A percentile compares a stretch with the other conserved stretches of the same genome.
Evolutionary conservation across 2,329 filamentous ascomycete species (phyloP).

Genomic region (Pseudogymnoascus sp.): DNA sequence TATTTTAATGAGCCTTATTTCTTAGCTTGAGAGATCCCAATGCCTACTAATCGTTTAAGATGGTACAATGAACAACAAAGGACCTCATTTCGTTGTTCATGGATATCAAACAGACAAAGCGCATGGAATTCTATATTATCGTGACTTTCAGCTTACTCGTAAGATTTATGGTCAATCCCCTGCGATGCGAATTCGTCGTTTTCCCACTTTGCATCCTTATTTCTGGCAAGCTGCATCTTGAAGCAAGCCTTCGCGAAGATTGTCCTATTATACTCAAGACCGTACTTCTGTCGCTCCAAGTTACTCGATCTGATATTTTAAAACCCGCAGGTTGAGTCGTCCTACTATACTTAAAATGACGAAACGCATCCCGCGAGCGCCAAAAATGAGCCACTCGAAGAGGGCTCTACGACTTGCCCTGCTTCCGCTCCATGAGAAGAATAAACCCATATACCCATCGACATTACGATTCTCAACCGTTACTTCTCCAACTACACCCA

Average conservation of each 20-base stretch:
- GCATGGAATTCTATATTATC: background rate
- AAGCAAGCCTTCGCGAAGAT: background rate
- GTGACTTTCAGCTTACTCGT: background rate
- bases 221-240: background rate
- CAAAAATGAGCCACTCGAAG: background rate
- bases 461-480: background rate
- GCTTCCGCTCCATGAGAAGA: background rate
- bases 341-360: background rate
- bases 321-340: background rate
- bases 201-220: background rate
- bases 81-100: background rate
- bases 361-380: background rate
- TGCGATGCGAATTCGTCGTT: background rate
- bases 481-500: background rate
- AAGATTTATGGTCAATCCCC: background rate
- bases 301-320: background rate
- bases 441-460: background rate
- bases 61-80: background rate
- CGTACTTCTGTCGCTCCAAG: background rate
- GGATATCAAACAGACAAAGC: background rate
- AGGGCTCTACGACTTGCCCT: background rate
- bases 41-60: background rate
- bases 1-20: background rate
- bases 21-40: background rate
- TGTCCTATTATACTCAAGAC: background rate